A percentile compares a stretch with the other conserved stretches of the same genome.
Conservation (phyloP, 2,329 filamentous ascomycete genomes). For the Fusarium buharicum region DNA sequence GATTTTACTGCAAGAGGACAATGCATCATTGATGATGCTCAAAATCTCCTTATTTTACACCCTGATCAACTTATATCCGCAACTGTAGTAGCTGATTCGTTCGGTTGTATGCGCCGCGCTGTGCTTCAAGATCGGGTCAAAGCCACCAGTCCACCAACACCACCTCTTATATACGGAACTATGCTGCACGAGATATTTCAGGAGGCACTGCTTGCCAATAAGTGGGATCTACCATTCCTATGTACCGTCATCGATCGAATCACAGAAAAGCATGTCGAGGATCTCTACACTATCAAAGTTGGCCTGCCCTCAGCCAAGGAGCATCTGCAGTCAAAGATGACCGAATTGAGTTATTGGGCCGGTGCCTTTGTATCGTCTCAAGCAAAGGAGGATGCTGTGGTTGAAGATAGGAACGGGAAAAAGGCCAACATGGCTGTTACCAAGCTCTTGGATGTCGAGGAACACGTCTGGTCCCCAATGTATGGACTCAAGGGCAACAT, state of each 20-base stretch:
- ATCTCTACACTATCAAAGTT: slow-evolving; percentile 87
- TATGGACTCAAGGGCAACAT: slow-evolving; percentile 98
- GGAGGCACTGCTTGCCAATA: slow-evolving; percentile 83
- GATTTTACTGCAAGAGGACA: slow-evolving; percentile 74
- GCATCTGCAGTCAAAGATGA: slow-evolving; percentile 84
- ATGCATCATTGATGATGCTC: slow-evolving; percentile 83
- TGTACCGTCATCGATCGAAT: slow-evolving; percentile 72
- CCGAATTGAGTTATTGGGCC: slow-evolving; percentile 85
- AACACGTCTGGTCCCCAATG: slow-evolving; percentile 98
- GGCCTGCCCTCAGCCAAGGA: slow-evolving; percentile 77
- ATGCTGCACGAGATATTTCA: slow-evolving; percentile 97
- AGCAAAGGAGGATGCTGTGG: slow-evolving; percentile 75
- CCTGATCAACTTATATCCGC: slow-evolving; percentile 96
- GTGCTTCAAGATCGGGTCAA: slow-evolving; percentile 96
- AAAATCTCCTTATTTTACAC: slow-evolving; percentile 89
- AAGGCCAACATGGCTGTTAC: slow-evolving; percentile 85
- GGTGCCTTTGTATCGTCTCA: slow-evolving; percentile 77
- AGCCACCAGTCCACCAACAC: slow-evolving; percentile 81
- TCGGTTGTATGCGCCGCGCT: slow-evolving; percentile 87
- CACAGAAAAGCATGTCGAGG: slow-evolving; percentile 83
- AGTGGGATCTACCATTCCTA: slow-evolving; percentile 79
- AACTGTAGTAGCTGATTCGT: slow-evolving; percentile 96
- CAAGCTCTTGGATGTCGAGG: slow-evolving; percentile 95
- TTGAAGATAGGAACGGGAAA: slow-evolving; percentile 81
- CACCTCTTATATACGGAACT: slow-evolving; percentile 89